Base-by-base conservation (phyloP, 805 yeast genomes). In the Vanderwaltozyma tropicalis region DNA sequence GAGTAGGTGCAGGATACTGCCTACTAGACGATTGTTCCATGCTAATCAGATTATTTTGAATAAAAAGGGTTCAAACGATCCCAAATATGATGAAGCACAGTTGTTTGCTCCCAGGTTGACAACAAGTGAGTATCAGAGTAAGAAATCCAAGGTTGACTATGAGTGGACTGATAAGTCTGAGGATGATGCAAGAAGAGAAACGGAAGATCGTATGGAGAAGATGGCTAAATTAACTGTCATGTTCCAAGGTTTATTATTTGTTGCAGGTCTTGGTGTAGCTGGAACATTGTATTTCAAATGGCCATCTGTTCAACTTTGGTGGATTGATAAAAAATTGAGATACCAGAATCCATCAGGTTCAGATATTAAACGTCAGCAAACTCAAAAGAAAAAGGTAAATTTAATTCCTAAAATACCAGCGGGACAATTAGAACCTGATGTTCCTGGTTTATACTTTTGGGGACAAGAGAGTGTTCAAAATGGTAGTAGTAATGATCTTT, bases 391-490 rank as follows among this genome's bases (percentile, higher is more conserved):
- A 22, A 25, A n/a, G 7, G 14, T 19, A 13, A 21, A 15, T 6
- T n/a, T 14, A 2, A 2, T 61, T 3, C 65, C 66, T 5, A 30
- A 41, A 1, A 52, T 68, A 1, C 61, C 49, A 15, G 37, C 41
- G 3, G 45, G 64, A 37, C 53, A 60, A 13, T 62, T 64, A 29
- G 60, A 57, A 29, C 60, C 70, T 5, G 43, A 56, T 1, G 65
- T 64, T 3, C 79, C 80, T 0, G 83, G 86, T 8, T 60, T 80
- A 8, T 79, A 77, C 46, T 50, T 72, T 13, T 78, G 84, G 71
- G 89, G 88, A 35, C 24, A 21, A 12, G 15, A 17, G 2, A 15
- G 7, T 12, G 11, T 12, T 5, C 2, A 28, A 2, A 15, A 16
- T 18, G 25, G 15, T 3, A 20, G 13, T 4, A 69, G 67, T 57